Base-by-base conservation (phyloP, 805 yeast species). In the Naumovozyma baii region DNA sequence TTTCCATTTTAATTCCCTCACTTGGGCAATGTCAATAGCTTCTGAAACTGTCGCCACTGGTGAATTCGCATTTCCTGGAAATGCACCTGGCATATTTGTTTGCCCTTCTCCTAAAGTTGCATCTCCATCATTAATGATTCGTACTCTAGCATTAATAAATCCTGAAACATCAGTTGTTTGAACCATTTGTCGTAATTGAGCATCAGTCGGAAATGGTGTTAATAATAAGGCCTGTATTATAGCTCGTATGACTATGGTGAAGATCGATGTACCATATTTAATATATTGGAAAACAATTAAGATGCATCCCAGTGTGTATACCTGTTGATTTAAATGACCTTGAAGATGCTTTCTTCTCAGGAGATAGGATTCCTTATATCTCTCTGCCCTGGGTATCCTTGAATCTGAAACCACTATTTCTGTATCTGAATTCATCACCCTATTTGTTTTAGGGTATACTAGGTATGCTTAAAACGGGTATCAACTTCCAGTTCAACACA, bases 171-270 rank as follows among this genome's bases (percentile, higher is more conserved):
- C 10, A 22, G 35, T 26, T 22, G 41, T 37, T n/a, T 32, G 28
- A 4, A 49, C 46, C 3, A 55, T 40, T 16, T 55, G 42, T 18
- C 48, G 50, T 15, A 60, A 34, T 17, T 50, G 55, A 3, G 34
- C n/a, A 16, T 57, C 54, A n/a, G 55, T 38, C 0, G 70, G 68
- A 39, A 70, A 72, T 1, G 76, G 73, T 18, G 62, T 58, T 1
- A 66, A 43, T 20, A 70, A 39, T 14, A 68, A 48, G 5, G 66
- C 54, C 34, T 71, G 74, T 1, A 65, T 54, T 3, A 57, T 43
- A 9, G 61, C 43, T 46, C 76, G 51, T 9, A 63, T 18, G 2
- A 53, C 30, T 3, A 68, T 52, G 3, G 46, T 39, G 50, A 47
- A 43, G 8, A 53, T 41, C 1, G 50, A 44, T 18, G 57, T 44